Conservation (phyloP, 192 early-diverging fungal species). For the Podila minutissima region DNA sequence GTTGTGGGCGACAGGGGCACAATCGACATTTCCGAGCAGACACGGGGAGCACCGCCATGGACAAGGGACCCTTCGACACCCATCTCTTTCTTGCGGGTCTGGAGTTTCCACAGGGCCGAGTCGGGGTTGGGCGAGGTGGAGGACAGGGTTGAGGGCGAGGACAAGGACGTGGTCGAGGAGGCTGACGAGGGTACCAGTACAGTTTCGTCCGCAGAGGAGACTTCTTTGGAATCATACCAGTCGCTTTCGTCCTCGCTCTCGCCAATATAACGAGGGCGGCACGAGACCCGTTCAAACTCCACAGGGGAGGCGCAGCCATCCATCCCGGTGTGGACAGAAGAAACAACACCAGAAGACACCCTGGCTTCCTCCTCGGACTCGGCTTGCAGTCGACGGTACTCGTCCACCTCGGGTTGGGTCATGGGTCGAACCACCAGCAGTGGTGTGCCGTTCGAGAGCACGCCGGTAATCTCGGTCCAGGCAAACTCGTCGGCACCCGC, state of each 20-base stretch:
- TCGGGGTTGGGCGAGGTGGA: not conserved
- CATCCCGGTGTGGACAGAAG: not conserved
- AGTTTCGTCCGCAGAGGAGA: constrained; percentile 1
- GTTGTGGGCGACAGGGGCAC: not conserved
- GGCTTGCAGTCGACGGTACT: not conserved
- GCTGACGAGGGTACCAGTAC: not conserved
- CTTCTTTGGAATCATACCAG: not conserved
- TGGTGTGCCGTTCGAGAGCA: constrained; percentile 2
- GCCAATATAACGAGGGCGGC: not conserved
- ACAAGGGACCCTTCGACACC: not conserved
- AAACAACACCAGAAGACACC: not conserved
- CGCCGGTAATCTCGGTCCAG: constrained; percentile 4
- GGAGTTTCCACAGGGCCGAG: not conserved
- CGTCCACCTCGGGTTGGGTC: constrained; percentile 1
- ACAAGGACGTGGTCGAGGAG: not conserved
- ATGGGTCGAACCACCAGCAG: not conserved
- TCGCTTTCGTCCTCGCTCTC: not conserved
- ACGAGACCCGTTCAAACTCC: not conserved
- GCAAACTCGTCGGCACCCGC: not conserved
- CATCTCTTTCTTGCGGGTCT: constrained; percentile 2
- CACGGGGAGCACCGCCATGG: not conserved
- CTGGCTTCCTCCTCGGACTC: not conserved
- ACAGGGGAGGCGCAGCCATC: not conserved
- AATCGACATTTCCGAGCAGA: not conserved
- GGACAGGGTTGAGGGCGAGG: not conserved